Evolutionary conservation across 1,284 basidiomycete species (phyloP), one percentile per base, ranked within the genome.

Genomic region (Tilletiaria anomala): DNA sequence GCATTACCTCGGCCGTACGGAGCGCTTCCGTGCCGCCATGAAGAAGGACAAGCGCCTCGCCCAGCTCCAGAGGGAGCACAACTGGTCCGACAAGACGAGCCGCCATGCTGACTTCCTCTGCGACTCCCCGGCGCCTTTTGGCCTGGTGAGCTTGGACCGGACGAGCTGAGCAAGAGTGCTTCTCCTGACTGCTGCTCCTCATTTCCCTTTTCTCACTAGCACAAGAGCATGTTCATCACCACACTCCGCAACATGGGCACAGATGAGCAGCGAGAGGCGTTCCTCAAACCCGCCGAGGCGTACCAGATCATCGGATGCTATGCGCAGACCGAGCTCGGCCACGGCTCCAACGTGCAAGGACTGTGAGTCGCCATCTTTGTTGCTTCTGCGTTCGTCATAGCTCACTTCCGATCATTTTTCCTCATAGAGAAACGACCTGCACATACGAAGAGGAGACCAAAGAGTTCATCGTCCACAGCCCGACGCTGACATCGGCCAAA

Each of bases 1-100:
- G 77, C 77, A 56, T 49, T 69, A 67, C 56, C 47, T 63, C 37
- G 52, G 56, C 18, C 58, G 67, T 22, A 51, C 50, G 2, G 67
- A 65, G 36, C 66, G 63, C 53, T 69, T 61, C 51, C 50, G 53
- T 4, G 39, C 45, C 26, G 67, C 63, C 23, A 50, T 69, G 42
- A 40, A 45, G 39, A 68, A 60, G 50, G 68, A 69, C 48, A 69
- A 64, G 50, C 59, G 63, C 11, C 50, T 69, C 14, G 55, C 57
- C 3, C 64, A 67, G 54, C 48, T 70, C 32, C 52, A 56, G 5
- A 39, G 43, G 12, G 67, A 69, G 44, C 56, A 61, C 45, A 79
- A 52, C 72, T 62, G 60, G 60, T 32, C 19, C 24, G 43, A 42
- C 20, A 46, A 47, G 29, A 50, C 50, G 32, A 43, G 37, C 37